These are phyloP conservation scores for Cladophialophora immunda DNA, from an alignment of 2,329 filamentous ascomycete genomes.

Conservation along the genomic window DNA sequence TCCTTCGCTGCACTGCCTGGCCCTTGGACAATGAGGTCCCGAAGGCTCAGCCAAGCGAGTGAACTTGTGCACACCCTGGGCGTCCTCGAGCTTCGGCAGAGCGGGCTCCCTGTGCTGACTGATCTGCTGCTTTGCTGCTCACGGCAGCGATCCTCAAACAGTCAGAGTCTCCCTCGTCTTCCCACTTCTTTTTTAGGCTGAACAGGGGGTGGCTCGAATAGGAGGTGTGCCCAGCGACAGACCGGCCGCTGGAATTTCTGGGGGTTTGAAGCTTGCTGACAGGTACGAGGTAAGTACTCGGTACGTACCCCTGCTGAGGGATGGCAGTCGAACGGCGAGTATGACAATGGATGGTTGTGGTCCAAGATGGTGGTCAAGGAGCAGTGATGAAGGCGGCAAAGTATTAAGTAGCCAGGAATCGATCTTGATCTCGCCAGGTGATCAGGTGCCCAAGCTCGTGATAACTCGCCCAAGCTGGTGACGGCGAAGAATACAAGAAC, in stretches of 20 bases:
- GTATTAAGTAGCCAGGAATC: not conserved
- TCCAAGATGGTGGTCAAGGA: not conserved
- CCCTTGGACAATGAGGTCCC: not conserved
- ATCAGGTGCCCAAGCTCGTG: constrained; percentile 14
- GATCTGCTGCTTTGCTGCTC: constrained; percentile 21
- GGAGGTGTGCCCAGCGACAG: constrained; percentile 7
- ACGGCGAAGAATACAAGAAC: not conserved
- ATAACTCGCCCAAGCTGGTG: constrained; percentile 1
- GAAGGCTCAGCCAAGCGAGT: constrained; percentile 17
- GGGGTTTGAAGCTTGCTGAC: constrained; percentile 8
- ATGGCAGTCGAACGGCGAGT: constrained; percentile 5
- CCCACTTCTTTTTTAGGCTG: constrained; percentile 16
- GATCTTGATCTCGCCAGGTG: constrained; percentile 4
- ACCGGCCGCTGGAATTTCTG: not conserved
- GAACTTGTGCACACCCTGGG: constrained; percentile 1
- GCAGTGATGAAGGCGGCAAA: not conserved
- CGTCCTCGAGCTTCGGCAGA: constrained; percentile 6
- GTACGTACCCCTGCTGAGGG: not conserved
- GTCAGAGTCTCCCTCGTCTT: not conserved
- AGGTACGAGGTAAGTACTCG: constrained; percentile 12
- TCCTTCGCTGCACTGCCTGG: constrained; percentile 12
- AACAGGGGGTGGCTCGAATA: constrained; percentile 14
- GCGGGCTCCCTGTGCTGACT: constrained; percentile 19
- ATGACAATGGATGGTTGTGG: not conserved
- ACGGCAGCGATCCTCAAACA: constrained; percentile 20